Evolutionary conservation across 2,329 filamentous ascomycete genomes (phyloP), one percentile per base, ranked within the genome.

Genomic region (Chlorencoelia australis): DNA sequence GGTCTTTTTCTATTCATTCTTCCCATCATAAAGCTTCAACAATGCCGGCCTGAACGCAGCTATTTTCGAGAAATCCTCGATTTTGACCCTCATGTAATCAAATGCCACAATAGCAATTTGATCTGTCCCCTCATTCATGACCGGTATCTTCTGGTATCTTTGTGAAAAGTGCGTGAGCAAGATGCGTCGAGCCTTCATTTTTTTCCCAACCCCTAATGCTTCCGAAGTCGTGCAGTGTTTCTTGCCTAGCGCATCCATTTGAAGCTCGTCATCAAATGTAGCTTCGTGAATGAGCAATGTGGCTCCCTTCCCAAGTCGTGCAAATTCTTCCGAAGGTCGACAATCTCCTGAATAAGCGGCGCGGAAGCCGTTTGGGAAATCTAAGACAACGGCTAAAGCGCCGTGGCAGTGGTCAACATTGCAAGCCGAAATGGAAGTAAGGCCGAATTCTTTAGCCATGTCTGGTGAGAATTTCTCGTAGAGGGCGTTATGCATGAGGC

Each of bases 121-220:
- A 42, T 75, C 67, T 14, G 59, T 62, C 5, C 57, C 61, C 20
- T 59, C 57, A 11, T 67, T 59, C 50, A 59, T 59, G 24, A 54
- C 50, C 4, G 50, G 51, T 33, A 54, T 59, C 54, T 41, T 60
- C 58, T 45, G 81, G 59, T 98, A 98, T 6, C 91, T 72, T 64
- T 98, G 91, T 37, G 80, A 88, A 61, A 98, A 98, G 59, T 98
- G 91, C 6, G 91, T 98, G 32, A 98, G 68, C 37, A 98, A 63
- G 11, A 91, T 79, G 11, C 83, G 70, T 45, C 79, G 74, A 0
- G 88, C 91, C 18, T 71, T 61, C 91, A 98, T 98, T 30, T 67
- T 62, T 9, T 71, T 68, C 2, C 81, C 89, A 3, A 96, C 72
- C 29, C 67, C 69, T 3, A 98, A 70, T 1, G 91, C 91, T 63